Percentiles rank a stretch among this genome's conserved stretches.
Evolutionary conservation across 495 filamentous ascomycete species (phyloP).

Genomic region (Xanthoparmelia taractica): DNA sequence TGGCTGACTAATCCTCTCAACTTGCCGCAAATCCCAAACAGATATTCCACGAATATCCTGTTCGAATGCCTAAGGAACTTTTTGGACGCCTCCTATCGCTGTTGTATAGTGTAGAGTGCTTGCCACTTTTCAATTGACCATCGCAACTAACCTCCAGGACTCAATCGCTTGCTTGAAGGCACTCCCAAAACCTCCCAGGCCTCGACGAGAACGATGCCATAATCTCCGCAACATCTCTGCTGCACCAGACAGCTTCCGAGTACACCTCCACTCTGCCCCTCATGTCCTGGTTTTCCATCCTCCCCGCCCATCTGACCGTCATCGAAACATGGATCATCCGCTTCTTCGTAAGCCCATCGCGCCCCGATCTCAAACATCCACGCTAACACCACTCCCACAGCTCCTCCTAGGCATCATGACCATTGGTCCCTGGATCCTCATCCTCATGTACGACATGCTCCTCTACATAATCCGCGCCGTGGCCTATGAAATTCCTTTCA

Average conservation of each 20-base stretch:
- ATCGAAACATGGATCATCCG: slow-evolving; percentile 58
- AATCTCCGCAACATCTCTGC: neutral
- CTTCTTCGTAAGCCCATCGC: slow-evolving; percentile 48
- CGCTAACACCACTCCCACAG: slow-evolving; percentile 35
- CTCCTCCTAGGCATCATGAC: slow-evolving; percentile 55
- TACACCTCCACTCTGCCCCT: neutral
- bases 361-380: neutral
- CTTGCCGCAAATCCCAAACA: too few species aligned
- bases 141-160: too few species aligned
- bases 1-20: too few species aligned
- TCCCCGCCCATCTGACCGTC: slow-evolving; percentile 47
- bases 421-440: slow-evolving; percentile 57
- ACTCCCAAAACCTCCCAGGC: too few species aligned
- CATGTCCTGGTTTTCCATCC: slow-evolving; percentile 61
- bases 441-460: slow-evolving; percentile 59
- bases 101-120: too few species aligned
- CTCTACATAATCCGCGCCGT: slow-evolving; percentile 56
- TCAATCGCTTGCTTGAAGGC: too few species aligned
- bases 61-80: too few species aligned
- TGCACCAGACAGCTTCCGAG: neutral
- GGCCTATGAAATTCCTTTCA: slow-evolving; percentile 50
- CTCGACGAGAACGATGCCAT: slow-evolving; percentile 9
- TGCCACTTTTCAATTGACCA: too few species aligned
- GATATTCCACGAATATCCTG: too few species aligned
- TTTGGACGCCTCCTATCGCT: too few species aligned